Evolutionary conservation across 2,329 filamentous ascomycete species (phyloP).

Genomic region (Aspergillus cejpii): DNA sequence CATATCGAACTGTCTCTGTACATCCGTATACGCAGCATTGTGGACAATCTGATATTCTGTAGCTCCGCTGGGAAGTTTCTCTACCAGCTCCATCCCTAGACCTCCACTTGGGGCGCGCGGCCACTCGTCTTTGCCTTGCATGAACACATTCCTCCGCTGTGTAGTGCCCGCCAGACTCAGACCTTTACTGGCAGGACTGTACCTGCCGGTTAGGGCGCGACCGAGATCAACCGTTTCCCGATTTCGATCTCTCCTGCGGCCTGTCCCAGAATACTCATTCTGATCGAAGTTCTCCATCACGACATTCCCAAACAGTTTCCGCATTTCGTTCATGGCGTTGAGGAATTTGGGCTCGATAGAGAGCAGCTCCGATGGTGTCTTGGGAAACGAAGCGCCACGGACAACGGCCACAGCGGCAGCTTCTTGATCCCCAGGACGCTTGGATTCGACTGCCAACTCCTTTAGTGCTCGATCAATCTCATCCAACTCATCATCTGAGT

Average conservation of each 20-base stretch:
- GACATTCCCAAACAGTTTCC: conserved; percentile 60
- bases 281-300: conserved; percentile 55
- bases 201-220: conserved; percentile 50
- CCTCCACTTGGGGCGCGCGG: conserved; percentile 72
- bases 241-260: conserved; percentile 52
- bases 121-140: conserved; percentile 84
- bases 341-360: conserved; percentile 64
- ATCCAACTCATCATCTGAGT: conserved; percentile 43
- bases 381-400: conserved; percentile 30
- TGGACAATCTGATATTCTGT: conserved; percentile 74
- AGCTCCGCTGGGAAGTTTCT: conserved; percentile 51
- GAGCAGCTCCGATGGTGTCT: conserved; percentile 48
- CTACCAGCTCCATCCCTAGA: conserved; percentile 68
- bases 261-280: conserved; percentile 34
- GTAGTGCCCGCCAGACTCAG: conserved; percentile 64
- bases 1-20: conserved; percentile 69
- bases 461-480: conserved; percentile 62
- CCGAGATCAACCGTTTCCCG: conserved; percentile 46
- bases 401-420: conserved; percentile 23
- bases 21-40: conserved; percentile 62
- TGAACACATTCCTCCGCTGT: conserved; percentile 70
- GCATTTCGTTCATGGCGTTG: conserved; percentile 88
- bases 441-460: conserved; percentile 47
- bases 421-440: conserved; percentile 15
- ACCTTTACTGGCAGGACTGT: conserved; percentile 50